Percentiles rank a stretch among this genome's conserved stretches.
Conservation (phyloP, 306 rosid species). For the Cyclanthera cordifolia region DNA sequence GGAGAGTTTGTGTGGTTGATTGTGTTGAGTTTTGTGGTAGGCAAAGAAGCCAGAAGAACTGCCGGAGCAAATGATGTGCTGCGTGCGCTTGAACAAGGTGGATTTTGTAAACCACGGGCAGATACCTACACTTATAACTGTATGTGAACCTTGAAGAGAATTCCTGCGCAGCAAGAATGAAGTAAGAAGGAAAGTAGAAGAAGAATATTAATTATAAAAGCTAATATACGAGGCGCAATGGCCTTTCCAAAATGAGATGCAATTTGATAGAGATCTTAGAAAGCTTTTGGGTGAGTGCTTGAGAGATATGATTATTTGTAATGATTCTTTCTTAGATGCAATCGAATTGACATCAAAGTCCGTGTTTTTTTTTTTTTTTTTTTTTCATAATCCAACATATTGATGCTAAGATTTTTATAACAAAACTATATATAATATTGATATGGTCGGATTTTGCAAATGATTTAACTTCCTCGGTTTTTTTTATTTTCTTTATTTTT, state of each 20-base stretch:
- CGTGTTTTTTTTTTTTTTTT: neutral
- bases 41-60: slow-evolving; percentile 86
- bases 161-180: neutral
- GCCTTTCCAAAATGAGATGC: neutral
- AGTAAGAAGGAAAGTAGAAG: neutral
- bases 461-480: too few species aligned
- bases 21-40: slow-evolving; percentile 23
- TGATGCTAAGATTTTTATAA: neutral
- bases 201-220: too few species aligned
- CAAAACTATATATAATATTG: neutral
- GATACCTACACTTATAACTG: slow-evolving; percentile 57
- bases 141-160: slow-evolving; percentile 20
- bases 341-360: neutral
- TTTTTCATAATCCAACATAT: neutral
- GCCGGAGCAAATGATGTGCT: slow-evolving; percentile 79
- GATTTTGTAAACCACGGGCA: slow-evolving; percentile 72
- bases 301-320: neutral
- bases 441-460: neutral
- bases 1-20: neutral
- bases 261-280: neutral
- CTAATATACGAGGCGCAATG: neutral
- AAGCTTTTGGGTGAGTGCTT: neutral
- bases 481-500: too few species aligned
- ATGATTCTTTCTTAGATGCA: neutral
- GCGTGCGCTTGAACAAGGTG: slow-evolving; percentile 62